phyloP scores from a whole-genome alignment of 495 filamentous ascomycete species.

The Endocarpon pusillum region DNA sequence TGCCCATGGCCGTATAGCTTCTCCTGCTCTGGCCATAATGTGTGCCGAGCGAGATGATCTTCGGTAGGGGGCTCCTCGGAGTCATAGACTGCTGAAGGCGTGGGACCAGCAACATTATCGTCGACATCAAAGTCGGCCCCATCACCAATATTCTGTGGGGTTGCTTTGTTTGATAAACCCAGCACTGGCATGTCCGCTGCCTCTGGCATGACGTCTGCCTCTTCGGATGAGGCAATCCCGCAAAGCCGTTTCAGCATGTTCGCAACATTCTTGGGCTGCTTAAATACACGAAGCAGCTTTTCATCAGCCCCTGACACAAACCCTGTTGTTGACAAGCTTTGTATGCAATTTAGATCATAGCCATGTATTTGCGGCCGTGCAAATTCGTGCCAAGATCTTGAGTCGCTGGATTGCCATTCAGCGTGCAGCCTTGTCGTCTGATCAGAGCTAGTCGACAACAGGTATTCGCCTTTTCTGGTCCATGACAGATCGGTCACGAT shows the following conservation, averaged over 20 bases:
- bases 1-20: slow-evolving; percentile 99
- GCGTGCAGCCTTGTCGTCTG: slow-evolving; percentile 90
- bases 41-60: slow-evolving; percentile 75
- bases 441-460: slow-evolving; percentile 77
- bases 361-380: slow-evolving; percentile 93
- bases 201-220: slow-evolving; percentile 45
- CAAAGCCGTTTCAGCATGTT: slow-evolving; percentile 51
- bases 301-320: slow-evolving; percentile 97
- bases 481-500: slow-evolving; percentile 66
- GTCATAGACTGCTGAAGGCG: slow-evolving; percentile 12
- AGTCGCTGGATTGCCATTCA: slow-evolving; percentile 46
- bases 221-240: slow-evolving; percentile 31
- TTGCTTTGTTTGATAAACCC: slow-evolving; percentile 87
- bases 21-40: slow-evolving; percentile 88
- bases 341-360: slow-evolving; percentile 92
- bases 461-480: slow-evolving; percentile 66
- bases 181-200: slow-evolving; percentile 87
- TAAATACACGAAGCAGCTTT: slow-evolving; percentile 89
- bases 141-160: slow-evolving; percentile 39
- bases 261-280: slow-evolving; percentile 72
- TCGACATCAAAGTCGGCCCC: slow-evolving; percentile 31
- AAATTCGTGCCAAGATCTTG: slow-evolving; percentile 79
- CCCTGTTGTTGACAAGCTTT: slow-evolving; percentile 44
- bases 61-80: slow-evolving; percentile 65
- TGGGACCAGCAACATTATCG: slow-evolving; percentile 17